phyloP scores from a whole-genome alignment of 441 rosid species.

The Erodium chrysanthum region DNA sequence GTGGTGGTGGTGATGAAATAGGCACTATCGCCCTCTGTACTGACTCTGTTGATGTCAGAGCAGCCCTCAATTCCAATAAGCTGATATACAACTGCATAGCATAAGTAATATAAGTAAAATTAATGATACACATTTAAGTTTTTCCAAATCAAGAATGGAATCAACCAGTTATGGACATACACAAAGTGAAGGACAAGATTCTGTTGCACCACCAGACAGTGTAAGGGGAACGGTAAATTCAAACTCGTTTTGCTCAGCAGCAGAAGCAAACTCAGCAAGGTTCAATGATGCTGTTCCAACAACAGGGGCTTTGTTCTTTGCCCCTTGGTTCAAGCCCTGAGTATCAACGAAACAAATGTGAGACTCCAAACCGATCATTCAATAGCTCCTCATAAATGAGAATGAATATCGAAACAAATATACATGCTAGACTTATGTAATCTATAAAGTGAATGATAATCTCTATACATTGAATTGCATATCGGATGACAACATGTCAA shows the following conservation, averaged over 20 bases:
- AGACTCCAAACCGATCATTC: background rate
- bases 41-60: constrained; percentile 35
- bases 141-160: background rate
- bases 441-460: no score
- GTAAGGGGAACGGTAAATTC: constrained; percentile 63
- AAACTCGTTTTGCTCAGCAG: constrained; percentile 49
- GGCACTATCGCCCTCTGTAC: constrained; percentile 51
- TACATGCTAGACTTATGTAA: no score
- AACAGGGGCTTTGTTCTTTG: constrained; percentile 50
- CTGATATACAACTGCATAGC: constrained; percentile 48
- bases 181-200: constrained; percentile 44
- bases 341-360: constrained; percentile 7
- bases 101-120: background rate
- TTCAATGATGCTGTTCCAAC: constrained; percentile 57
- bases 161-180: constrained; percentile 30
- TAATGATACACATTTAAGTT: background rate
- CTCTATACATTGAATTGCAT: no score
- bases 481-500: no score
- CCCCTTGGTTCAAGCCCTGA: constrained; percentile 59
- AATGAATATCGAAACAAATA: no score
- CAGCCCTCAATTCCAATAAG: constrained; percentile 52
- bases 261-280: constrained; percentile 68
- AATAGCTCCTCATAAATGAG: background rate
- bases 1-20: constrained; percentile 45
- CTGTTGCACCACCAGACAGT: constrained; percentile 33